These are phyloP conservation scores for Dioscorea zingiberensis DNA, from an alignment of 106 monocot genomes.

Conservation along the genomic window DNA sequence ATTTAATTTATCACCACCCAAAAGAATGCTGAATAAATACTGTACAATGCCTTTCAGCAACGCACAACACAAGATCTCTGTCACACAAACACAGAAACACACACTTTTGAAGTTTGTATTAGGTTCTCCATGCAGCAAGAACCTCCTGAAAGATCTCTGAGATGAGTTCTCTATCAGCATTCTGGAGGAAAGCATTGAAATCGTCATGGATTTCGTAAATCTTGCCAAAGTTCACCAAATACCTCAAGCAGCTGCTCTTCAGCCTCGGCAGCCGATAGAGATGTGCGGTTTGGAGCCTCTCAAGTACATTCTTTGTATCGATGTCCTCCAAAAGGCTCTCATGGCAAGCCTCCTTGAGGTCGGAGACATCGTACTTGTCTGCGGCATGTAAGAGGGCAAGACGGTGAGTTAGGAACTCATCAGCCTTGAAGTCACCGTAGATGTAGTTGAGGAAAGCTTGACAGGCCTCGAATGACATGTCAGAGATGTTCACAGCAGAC, in stretches of 20 bases:
- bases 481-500: slow-evolving; percentile 69
- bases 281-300: slow-evolving; percentile 69
- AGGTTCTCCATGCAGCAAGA: slow-evolving; percentile 68
- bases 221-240: slow-evolving; percentile 81
- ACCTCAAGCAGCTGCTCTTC: slow-evolving; percentile 74
- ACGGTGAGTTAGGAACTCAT: slow-evolving; percentile 66
- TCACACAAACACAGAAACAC: neutral
- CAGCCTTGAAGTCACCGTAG: slow-evolving; percentile 49
- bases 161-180: slow-evolving; percentile 72
- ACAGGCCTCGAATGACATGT: slow-evolving; percentile 72
- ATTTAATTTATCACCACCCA: no score
- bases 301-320: slow-evolving; percentile 69
- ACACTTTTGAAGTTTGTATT: slow-evolving; percentile 2
- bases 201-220: slow-evolving; percentile 78
- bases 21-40: no score
- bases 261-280: slow-evolving; percentile 49
- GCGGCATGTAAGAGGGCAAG: slow-evolving; percentile 68
- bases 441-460: slow-evolving; percentile 78
- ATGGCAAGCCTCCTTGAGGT: slow-evolving; percentile 78
- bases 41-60: no score
- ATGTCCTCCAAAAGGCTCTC: slow-evolving; percentile 85
- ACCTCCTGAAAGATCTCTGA: slow-evolving; percentile 75
- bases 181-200: slow-evolving; percentile 49
- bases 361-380: slow-evolving; percentile 80
- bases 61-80: no score